A percentile compares a stretch with the other conserved stretches of the same genome.
Evolutionary conservation across 768 basidiomycete genomes (phyloP).

Genomic region (Russula olivacea): DNA sequence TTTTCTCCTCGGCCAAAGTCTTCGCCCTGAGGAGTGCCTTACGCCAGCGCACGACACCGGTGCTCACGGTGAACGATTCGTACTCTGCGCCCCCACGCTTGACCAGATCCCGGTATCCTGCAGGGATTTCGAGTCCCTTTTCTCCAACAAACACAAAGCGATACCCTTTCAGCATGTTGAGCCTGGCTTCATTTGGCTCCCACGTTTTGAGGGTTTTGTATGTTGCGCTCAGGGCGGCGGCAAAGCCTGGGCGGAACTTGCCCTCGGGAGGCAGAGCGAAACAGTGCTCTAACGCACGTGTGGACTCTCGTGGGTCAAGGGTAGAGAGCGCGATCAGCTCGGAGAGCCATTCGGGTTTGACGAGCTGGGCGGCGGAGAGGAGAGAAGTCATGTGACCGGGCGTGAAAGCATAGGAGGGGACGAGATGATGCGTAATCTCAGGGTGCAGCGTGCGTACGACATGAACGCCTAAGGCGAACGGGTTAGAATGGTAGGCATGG

Average conservation of each 20-base stretch:
- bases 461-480: constrained; percentile 44
- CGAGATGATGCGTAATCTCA: constrained; percentile 61
- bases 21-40: constrained; percentile 47
- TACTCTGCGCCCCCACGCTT: constrained; percentile 53
- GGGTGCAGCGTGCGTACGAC: constrained; percentile 41
- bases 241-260: constrained; percentile 56
- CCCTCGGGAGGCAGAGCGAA: constrained; percentile 47
- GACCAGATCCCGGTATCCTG: constrained; percentile 49
- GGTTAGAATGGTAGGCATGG: constrained; percentile 1
- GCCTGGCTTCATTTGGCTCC: constrained; percentile 62
- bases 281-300: constrained; percentile 43
- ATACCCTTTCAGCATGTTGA: constrained; percentile 46
- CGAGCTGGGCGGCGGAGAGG: constrained; percentile 51
- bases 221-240: constrained; percentile 41
- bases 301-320: constrained; percentile 31
- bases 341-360: constrained; percentile 61
- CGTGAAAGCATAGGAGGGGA: constrained; percentile 44
- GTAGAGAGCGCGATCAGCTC: constrained; percentile 52
- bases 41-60: constrained; percentile 46
- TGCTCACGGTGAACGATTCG: constrained; percentile 52
- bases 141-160: constrained; percentile 61
- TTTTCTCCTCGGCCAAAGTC: constrained; percentile 36
- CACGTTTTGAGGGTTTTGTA: constrained; percentile 53
- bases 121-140: constrained; percentile 43
- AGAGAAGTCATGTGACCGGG: constrained; percentile 52